Conservation (phyloP, 2,329 filamentous ascomycete genomes). For the Emmonsia crescens region DNA sequence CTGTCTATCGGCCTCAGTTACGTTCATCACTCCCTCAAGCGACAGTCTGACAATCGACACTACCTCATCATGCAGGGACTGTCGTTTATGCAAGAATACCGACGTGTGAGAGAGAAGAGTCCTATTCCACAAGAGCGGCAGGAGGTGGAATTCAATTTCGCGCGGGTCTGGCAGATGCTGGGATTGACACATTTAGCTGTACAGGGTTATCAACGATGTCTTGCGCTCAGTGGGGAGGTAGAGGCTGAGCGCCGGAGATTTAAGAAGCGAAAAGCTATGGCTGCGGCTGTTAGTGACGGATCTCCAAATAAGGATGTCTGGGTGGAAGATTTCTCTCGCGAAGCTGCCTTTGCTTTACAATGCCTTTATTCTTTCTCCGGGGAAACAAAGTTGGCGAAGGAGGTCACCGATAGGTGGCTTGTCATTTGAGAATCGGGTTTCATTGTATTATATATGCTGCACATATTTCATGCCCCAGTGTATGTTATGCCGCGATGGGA, state of each 20-base stretch:
- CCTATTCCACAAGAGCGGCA: conserved; percentile 43
- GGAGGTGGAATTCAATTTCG: conserved; percentile 76
- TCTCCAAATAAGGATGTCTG: conserved; percentile 8
- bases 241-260: conserved; percentile 18
- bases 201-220: conserved; percentile 55
- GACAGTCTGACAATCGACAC: conserved; percentile 81
- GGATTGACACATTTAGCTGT: conserved; percentile 63
- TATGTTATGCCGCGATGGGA: not conserved
- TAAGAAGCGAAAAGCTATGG: conserved; percentile 23
- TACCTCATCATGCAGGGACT: conserved; percentile 78
- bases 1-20: conserved; percentile 75
- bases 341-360: conserved; percentile 67
- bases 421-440: conserved; percentile 29
- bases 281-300: conserved; percentile 31
- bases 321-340: conserved; percentile 51
- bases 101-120: conserved; percentile 44
- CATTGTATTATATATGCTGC: conserved; percentile 8
- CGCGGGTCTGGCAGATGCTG: conserved; percentile 62
- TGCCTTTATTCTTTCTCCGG: conserved; percentile 55
- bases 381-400: conserved; percentile 49
- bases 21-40: conserved; percentile 78
- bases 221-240: conserved; percentile 41
- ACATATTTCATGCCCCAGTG: not conserved
- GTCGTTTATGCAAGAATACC: conserved; percentile 66
- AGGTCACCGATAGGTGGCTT: conserved; percentile 51